Percentiles rank a stretch among this genome's conserved stretches.
phyloP scores from a whole-genome alignment of 805 yeast species.

The Scheffersomyces amazonensis region DNA sequence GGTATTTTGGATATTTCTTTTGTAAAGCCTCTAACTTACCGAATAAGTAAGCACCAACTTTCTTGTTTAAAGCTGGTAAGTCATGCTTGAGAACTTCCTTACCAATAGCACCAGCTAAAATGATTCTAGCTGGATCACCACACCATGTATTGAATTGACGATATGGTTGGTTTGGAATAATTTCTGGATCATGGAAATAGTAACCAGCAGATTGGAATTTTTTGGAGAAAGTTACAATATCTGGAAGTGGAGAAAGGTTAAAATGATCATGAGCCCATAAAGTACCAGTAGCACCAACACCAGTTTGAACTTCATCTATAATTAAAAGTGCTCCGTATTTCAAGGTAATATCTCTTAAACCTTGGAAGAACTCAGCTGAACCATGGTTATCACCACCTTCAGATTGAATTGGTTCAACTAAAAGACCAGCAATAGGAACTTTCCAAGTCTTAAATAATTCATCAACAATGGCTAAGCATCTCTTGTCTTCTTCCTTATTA shows the following conservation, averaged over 20 bases:
- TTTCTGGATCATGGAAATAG: constrained; percentile 71
- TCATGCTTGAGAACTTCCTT: constrained; percentile 60
- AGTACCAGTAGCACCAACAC: constrained; percentile 83
- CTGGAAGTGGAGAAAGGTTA: constrained; percentile 72
- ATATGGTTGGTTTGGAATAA: constrained; percentile 74
- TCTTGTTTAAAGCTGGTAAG: constrained; percentile 51
- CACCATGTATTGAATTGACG: constrained; percentile 94
- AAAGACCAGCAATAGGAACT: constrained; percentile 80
- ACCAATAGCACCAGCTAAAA: constrained; percentile 72
- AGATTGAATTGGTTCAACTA: constrained; percentile 88
- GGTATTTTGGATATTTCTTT: constrained; percentile 49
- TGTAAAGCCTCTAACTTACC: constrained; percentile 52
- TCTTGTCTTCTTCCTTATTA: constrained; percentile 74
- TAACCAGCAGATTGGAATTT: constrained; percentile 89
- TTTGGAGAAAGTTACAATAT: constrained; percentile 82
- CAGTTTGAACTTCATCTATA: constrained; percentile 87
- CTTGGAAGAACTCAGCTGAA: constrained; percentile 73
- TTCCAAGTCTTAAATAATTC: constrained; percentile 63
- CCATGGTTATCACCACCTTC: constrained; percentile 95
- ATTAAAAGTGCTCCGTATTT: constrained; percentile 70
- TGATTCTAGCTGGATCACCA: constrained; percentile 82
- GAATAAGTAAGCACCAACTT: constrained; percentile 68
- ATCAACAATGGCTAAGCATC: constrained; percentile 78
- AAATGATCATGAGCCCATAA: constrained; percentile 91
- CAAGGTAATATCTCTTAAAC: constrained; percentile 70